Evolutionary conservation across 2,329 filamentous ascomycete genomes (phyloP), one percentile per base, ranked within the genome.

Genomic region (Berkeleyomyces basicola): DNA sequence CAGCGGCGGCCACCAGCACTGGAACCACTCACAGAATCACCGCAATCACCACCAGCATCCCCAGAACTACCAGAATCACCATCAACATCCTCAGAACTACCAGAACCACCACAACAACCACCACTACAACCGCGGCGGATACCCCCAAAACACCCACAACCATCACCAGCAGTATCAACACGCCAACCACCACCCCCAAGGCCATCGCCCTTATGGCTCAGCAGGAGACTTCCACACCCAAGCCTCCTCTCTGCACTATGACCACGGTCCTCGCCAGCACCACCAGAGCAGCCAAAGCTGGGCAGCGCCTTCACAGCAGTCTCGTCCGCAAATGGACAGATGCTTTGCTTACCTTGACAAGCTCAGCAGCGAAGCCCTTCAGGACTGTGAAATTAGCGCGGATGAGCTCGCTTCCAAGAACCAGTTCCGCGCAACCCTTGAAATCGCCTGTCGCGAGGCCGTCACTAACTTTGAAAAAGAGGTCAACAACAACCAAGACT

Each of bases 371-470:
- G 57, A 59, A 10, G 78, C 84, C 57, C 73, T 89, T 16, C 73
- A 78, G 0, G 76, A 75, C 46, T 81, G 82, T 1, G 82, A 86
- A 67, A 90, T 92, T 66, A 78, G 78, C 44, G 69, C 72, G 0
- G 71, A 74, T 0, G 88, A 93, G 67, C 80, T 86, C 60, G 74
- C 77, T 2, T 79, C 84, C 66, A 95, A 93, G 69, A 86, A 93
- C 67, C 70, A 72, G 0, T 91, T 95, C 67, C 81, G 88, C 58
- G 69, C 74, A 55, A 74, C 75, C 36, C 79, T 95, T 14, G 84
- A 92, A 70, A 67, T 72, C 7, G 79, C 88, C 31, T 87, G 87
- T 66, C 81, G 79, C 61, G 71, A 80, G 61, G 79, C 81, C 1
- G 80, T 90, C 59, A 70, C 74, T 4, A 71, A 75, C 7, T 74